Evolutionary conservation across 192 early-diverging fungal genomes (phyloP).

Genomic region (Geosiphon pyriformis): DNA sequence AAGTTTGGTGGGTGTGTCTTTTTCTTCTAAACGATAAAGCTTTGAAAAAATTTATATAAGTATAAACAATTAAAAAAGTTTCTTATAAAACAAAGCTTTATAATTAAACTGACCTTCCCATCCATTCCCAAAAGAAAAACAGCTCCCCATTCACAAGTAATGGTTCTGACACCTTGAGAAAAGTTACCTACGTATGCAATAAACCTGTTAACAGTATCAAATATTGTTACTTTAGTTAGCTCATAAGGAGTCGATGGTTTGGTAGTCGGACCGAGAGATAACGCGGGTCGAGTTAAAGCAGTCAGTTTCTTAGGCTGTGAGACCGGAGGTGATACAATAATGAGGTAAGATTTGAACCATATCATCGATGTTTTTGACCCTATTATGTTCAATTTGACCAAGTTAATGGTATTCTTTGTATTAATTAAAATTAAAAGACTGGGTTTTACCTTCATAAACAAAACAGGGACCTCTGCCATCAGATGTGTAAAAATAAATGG

Average conservation of each 20-base stretch:
- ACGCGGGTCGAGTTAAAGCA: conserved; percentile 38
- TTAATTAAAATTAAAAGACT: neutral
- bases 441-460: conserved; percentile 68
- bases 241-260: conserved; percentile 33
- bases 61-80: neutral
- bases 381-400: conserved; percentile 27
- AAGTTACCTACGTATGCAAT: conserved; percentile 83
- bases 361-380: conserved; percentile 59
- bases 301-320: conserved; percentile 31
- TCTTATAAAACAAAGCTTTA: neutral
- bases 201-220: conserved; percentile 90
- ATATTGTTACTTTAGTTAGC: conserved; percentile 63
- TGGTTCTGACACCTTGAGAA: conserved; percentile 57
- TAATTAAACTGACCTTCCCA: conserved; percentile 49
- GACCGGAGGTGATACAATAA: conserved; percentile 61
- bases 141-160: conserved; percentile 85
- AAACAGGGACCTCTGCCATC: conserved; percentile 92
- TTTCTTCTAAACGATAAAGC: conserved; percentile 80
- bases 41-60: conserved; percentile 26
- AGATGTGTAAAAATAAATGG: conserved; percentile 84
- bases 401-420: no score
- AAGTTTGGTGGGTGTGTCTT: conserved; percentile 79
- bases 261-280: conserved; percentile 5
- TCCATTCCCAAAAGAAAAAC: conserved; percentile 79
- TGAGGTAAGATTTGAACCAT: conserved; percentile 72